Conservation (phyloP, 1,284 basidiomycete species). For the Amylostereum areolatum region DNA sequence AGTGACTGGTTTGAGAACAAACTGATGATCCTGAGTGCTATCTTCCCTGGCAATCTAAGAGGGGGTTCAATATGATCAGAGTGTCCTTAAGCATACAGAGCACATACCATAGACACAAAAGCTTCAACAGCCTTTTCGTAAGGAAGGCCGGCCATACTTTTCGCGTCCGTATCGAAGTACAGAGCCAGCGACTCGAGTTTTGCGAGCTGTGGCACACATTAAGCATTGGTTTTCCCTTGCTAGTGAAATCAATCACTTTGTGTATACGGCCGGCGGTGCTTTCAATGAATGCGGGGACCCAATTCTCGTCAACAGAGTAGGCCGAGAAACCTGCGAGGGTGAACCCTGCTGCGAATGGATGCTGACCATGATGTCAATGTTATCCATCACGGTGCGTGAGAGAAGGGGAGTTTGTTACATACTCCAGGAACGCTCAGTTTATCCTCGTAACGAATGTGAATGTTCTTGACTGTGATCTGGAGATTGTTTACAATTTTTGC, state of each 20-base stretch:
- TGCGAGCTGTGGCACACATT: slow-evolving; percentile 53
- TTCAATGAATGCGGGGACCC: slow-evolving; percentile 95
- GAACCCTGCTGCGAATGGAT: slow-evolving; percentile 91
- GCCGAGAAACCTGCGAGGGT: slow-evolving; percentile 93
- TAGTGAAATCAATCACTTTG: slow-evolving; percentile 54
- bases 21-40: slow-evolving; percentile 73
- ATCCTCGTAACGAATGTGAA: slow-evolving; percentile 97
- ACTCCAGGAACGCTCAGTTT: slow-evolving; percentile 89
- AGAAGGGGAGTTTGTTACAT: slow-evolving; percentile 17
- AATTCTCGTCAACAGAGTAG: slow-evolving; percentile 87
- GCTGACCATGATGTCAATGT: slow-evolving; percentile 36
- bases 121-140: slow-evolving; percentile 67
- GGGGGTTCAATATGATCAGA: slow-evolving; percentile 1
- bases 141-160: slow-evolving; percentile 72
- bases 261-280: slow-evolving; percentile 86
- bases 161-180: slow-evolving; percentile 95
- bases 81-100: background rate
- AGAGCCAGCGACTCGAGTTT: slow-evolving; percentile 84
- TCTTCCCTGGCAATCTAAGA: slow-evolving; percentile 61
- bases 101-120: slow-evolving; percentile 71
- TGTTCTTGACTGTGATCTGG: slow-evolving; percentile 92
- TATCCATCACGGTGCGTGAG: slow-evolving; percentile 2
- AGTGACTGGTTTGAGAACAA: slow-evolving; percentile 92
- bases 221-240: slow-evolving; percentile 2
- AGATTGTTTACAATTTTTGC: slow-evolving; percentile 95